Percentiles rank a stretch among this genome's conserved stretches.
Evolutionary conservation across 129 eudicot genomes (phyloP).

Genomic region (Tagetes erecta): DNA sequence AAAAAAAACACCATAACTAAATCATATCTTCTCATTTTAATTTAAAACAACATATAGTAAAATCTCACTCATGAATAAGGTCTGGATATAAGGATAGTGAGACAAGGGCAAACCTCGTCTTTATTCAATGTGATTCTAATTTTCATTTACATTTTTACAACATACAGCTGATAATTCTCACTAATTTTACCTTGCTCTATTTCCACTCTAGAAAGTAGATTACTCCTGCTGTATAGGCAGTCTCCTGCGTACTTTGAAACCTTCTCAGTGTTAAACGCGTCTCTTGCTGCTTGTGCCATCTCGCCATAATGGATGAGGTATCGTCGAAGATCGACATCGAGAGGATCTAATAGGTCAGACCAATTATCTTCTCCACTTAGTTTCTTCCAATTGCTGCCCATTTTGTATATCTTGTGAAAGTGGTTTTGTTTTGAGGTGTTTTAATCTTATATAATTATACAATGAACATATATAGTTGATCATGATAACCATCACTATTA

Average conservation of each 20-base stretch:
- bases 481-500: conserved; percentile 4
- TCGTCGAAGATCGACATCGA: conserved; percentile 69
- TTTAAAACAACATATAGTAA: no score
- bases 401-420: neutral
- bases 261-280: conserved; percentile 55
- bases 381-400: conserved; percentile 54
- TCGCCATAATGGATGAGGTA: conserved; percentile 74
- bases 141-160: no score
- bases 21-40: no score
- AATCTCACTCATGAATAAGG: no score
- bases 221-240: conserved; percentile 37
- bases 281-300: conserved; percentile 70
- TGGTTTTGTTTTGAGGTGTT: neutral
- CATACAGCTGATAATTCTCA: no score
- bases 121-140: no score
- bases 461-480: neutral
- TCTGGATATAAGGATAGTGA: no score
- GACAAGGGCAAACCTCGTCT: no score
- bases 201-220: conserved; percentile 49
- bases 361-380: conserved; percentile 68
- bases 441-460: neutral
- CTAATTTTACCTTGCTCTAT: conserved; percentile 35
- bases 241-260: conserved; percentile 69
- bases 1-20: no score
- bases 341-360: conserved; percentile 61